Evolutionary conservation across 2,329 filamentous ascomycete genomes (phyloP).

Genomic region (Trichoderma semiorbis): DNA sequence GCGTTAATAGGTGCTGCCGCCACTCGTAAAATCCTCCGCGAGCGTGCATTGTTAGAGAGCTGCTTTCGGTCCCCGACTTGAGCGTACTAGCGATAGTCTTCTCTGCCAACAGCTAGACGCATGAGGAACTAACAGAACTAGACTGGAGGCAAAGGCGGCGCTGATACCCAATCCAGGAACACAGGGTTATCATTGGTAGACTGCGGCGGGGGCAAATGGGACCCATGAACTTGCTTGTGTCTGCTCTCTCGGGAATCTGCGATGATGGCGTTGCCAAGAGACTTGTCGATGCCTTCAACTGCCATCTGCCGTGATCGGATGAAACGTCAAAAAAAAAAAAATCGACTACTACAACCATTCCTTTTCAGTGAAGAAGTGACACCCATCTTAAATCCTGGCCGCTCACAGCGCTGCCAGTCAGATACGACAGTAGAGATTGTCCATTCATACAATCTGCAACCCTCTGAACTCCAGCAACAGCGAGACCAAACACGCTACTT

Average conservation of each 20-base stretch:
- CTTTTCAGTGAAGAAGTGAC: background rate
- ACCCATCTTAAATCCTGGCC: background rate
- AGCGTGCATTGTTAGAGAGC: background rate
- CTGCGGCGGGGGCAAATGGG: background rate
- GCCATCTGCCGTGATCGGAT: constrained; percentile 8
- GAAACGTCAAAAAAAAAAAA: background rate
- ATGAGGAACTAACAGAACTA: background rate
- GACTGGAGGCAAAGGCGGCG: background rate
- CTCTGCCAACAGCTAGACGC: background rate
- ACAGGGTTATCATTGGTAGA: background rate
- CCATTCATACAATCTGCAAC: background rate
- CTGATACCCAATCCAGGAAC: constrained; percentile 14
- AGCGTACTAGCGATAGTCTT: background rate
- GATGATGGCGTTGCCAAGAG: constrained; percentile 13
- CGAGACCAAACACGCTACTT: background rate
- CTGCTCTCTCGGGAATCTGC: background rate
- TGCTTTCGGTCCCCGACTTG: background rate
- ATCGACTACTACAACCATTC: background rate
- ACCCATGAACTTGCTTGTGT: background rate
- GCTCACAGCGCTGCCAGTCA: background rate
- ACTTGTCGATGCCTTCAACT: constrained; percentile 8
- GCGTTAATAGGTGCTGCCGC: background rate
- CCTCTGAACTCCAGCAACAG: background rate
- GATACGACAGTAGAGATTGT: background rate
- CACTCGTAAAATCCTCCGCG: constrained; percentile 1